Evolutionary conservation across 768 basidiomycete species (phyloP).

Genomic region (Lentinus brumalis): DNA sequence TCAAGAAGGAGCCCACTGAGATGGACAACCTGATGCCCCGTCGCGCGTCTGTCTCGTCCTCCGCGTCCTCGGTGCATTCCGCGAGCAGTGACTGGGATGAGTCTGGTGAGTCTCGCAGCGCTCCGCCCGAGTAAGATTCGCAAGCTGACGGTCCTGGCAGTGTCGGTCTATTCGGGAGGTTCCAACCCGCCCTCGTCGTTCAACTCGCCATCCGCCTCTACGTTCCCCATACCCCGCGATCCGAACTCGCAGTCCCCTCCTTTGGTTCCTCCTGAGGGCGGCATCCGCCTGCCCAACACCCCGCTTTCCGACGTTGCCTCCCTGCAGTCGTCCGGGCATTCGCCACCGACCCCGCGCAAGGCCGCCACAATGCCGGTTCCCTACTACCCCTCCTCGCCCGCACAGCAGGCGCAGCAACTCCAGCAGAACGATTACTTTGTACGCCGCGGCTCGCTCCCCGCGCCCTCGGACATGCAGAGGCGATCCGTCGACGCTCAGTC

Average conservation of each 20-base stretch:
- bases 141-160: conserved; percentile 32
- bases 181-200: conserved; percentile 65
- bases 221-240: conserved; percentile 64
- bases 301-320: conserved; percentile 72
- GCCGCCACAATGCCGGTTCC: conserved; percentile 29
- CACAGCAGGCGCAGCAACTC: conserved; percentile 18
- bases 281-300: conserved; percentile 74
- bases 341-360: conserved; percentile 31
- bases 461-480: conserved; percentile 19
- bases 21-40: conserved; percentile 42
- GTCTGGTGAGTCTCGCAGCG: conserved; percentile 50
- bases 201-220: background rate
- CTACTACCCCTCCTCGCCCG: conserved; percentile 21
- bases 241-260: conserved; percentile 39
- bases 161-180: conserved; percentile 51
- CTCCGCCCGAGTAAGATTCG: conserved; percentile 16
- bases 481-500: conserved; percentile 20
- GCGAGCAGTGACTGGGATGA: conserved; percentile 84
- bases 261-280: conserved; percentile 44
- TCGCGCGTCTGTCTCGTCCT: conserved; percentile 66
- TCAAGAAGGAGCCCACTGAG: conserved; percentile 66
- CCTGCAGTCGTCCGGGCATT: conserved; percentile 29
- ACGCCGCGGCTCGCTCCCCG: conserved; percentile 28
- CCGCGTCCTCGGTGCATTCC: conserved; percentile 53
- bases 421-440: conserved; percentile 25